Evolutionary conservation across 352 stramenopile species (phyloP).

Genomic region (Globisporangium rhizosaccharum): DNA sequence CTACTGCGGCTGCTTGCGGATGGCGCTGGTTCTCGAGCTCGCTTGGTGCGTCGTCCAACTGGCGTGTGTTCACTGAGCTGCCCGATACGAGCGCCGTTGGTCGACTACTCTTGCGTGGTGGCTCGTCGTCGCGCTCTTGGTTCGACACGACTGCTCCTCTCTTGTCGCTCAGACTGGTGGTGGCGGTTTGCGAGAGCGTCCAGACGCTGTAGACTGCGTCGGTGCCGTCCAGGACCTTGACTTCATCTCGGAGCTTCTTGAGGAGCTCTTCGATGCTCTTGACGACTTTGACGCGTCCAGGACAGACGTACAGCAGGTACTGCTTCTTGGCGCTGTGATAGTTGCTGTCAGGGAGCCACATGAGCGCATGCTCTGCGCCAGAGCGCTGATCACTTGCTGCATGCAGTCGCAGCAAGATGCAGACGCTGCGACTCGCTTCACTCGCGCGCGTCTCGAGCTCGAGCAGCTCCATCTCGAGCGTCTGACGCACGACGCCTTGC

Average conservation of each 20-base stretch:
- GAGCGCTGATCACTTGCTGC: too few relatives aligned
- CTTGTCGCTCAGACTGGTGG: not conserved
- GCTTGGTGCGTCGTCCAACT: too few relatives aligned
- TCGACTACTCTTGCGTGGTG: not conserved
- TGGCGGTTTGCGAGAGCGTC: conserved; percentile 18
- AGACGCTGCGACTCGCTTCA: conserved; percentile 19
- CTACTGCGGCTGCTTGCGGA: too few relatives aligned
- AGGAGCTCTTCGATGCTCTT: conserved; percentile 42
- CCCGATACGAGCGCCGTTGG: not conserved
- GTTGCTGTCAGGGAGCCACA: conserved; percentile 31
- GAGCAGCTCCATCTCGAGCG: conserved; percentile 55
- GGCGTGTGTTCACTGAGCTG: too few relatives aligned
- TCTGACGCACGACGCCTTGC: conserved; percentile 33
- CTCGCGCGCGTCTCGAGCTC: conserved; percentile 37
- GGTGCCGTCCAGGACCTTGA: conserved; percentile 16
- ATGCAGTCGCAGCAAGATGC: conserved; percentile 28
- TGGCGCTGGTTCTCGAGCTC: too few relatives aligned
- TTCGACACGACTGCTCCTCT: not conserved
- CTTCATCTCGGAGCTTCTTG: conserved; percentile 49
- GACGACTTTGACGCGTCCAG: conserved; percentile 61
- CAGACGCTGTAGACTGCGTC: conserved; percentile 37
- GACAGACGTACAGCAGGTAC: conserved; percentile 57
- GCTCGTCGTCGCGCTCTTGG: not conserved
- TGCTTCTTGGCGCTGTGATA: conserved; percentile 16
- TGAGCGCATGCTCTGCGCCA: conserved; percentile 23